phyloP scores from a whole-genome alignment of 768 basidiomycete species.

The Leccinum obscurum region DNA sequence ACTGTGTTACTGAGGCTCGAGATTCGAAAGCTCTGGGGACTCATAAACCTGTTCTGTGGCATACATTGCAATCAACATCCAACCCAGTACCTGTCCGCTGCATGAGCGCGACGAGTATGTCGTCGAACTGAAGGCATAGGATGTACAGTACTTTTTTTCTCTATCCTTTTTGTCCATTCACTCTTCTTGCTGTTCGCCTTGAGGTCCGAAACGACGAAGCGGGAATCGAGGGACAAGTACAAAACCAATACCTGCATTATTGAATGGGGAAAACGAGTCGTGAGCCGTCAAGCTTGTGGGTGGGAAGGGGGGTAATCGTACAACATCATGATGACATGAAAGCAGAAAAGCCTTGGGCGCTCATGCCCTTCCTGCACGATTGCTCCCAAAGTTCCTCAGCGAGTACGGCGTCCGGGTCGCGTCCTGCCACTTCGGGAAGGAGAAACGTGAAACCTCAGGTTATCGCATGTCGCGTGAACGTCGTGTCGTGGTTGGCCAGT shows the following conservation, averaged over 20 bases:
- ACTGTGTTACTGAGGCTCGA: background rate
- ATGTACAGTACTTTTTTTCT: background rate
- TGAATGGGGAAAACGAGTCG: too few species aligned
- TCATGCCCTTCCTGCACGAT: conserved; percentile 5
- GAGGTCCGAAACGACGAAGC: background rate
- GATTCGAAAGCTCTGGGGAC: background rate
- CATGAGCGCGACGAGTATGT: background rate
- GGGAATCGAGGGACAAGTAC: background rate
- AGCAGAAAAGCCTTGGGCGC: background rate
- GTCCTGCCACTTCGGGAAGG: conserved; percentile 54
- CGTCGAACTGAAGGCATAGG: too few species aligned
- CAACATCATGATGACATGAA: background rate
- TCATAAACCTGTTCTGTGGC: background rate
- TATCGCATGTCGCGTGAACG: background rate
- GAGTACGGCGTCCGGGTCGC: conserved; percentile 49
- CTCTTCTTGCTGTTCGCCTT: background rate
- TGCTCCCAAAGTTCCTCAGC: conserved; percentile 38
- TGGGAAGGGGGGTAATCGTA: background rate
- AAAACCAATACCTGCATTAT: background rate
- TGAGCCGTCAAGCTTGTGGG: background rate
- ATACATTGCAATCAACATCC: background rate
- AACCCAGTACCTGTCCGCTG: background rate
- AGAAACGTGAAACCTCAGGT: conserved; percentile 35
- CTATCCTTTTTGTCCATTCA: background rate
- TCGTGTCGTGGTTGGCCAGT: background rate